Evolutionary conservation across 495 filamentous ascomycete genomes (phyloP).

Genomic region (Terfezia claveryi): DNA sequence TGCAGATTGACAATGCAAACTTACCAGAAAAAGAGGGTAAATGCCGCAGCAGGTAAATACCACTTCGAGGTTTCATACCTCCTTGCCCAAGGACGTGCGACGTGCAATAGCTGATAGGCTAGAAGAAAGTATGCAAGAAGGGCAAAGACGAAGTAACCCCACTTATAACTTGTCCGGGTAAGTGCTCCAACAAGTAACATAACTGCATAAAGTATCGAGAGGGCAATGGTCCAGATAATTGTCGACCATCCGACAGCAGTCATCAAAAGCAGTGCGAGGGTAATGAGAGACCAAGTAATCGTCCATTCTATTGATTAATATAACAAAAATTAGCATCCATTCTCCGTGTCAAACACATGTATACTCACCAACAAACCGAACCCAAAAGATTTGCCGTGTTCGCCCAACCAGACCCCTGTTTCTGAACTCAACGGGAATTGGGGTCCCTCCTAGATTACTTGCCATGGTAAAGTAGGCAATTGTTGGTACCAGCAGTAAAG

Average conservation of each 20-base stretch:
- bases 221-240: slow-evolving; percentile 37
- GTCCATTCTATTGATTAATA: slow-evolving; percentile 25
- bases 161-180: slow-evolving; percentile 36
- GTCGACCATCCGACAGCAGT: slow-evolving; percentile 42
- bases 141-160: slow-evolving; percentile 46
- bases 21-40: slow-evolving; percentile 32
- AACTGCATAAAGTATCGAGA: slow-evolving; percentile 40
- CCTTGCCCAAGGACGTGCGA: slow-evolving; percentile 31
- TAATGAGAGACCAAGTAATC: slow-evolving; percentile 25
- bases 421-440: slow-evolving; percentile 34
- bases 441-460: slow-evolving; percentile 42
- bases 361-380: slow-evolving; percentile 33
- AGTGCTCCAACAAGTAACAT: slow-evolving; percentile 41
- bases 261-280: slow-evolving; percentile 39
- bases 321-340: not conserved
- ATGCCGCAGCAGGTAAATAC: slow-evolving; percentile 31
- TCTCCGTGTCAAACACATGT: not conserved
- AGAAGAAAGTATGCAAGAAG: slow-evolving; percentile 37
- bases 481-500: slow-evolving; percentile 35
- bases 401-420: slow-evolving; percentile 24
- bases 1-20: not conserved
- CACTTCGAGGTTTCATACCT: slow-evolving; percentile 27
- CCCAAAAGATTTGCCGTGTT: slow-evolving; percentile 47
- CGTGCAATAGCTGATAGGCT: slow-evolving; percentile 29
- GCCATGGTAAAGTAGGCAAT: slow-evolving; percentile 51